Base-by-base conservation (phyloP, 2,329 filamentous ascomycete species). In the Curvularia sp. region DNA sequence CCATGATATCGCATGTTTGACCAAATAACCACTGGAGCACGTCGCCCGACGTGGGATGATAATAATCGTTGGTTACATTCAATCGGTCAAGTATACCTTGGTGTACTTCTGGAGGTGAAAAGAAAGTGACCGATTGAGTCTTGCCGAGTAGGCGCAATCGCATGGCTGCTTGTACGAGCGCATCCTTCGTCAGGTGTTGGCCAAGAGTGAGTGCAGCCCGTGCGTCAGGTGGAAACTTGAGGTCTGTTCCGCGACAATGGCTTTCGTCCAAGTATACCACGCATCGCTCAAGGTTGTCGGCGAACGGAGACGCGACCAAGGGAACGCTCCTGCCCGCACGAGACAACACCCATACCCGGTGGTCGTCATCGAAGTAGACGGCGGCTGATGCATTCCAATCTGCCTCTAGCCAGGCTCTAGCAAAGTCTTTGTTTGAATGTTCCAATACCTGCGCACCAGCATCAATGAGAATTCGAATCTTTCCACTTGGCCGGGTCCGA, bases 161-260 rank as follows among this genome's bases (percentile, higher is more conserved):
- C 87, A 90, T 90, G 0, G 87, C 86, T 53, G 87, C 88, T 85
- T 89, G 86, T 0, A 88, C 85, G 0, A 84, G 82, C 8, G 85
- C 80, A 55, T 89, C 87, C 58, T 89, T 89, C 0, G 84, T 87
- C 53, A 86, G 82, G 1, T 82, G 80, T 0, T 85, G 76, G 0
- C 83, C 84, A 0, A 89, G 72, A 0, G 86, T 89, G 1, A 89
- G 64, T 0, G 85, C 86, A 0, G 82, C 86, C 1, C 55, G 63
- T 0, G 84, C 81, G 1, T 68, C 0, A 0, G 66, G 26, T 0
- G 85, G 85, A 1, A 89, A 74, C 57, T 84, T 85, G 1, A 89
- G 71, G 61, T 89, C 86, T 0, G 84, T 87, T 0, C 87, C 87
- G 2, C 87, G 76, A 0, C 85, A 88, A 49, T 89, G 86, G 0